Evolutionary conservation across 805 yeast species (phyloP).

Genomic region (Candida sanyiensis): DNA sequence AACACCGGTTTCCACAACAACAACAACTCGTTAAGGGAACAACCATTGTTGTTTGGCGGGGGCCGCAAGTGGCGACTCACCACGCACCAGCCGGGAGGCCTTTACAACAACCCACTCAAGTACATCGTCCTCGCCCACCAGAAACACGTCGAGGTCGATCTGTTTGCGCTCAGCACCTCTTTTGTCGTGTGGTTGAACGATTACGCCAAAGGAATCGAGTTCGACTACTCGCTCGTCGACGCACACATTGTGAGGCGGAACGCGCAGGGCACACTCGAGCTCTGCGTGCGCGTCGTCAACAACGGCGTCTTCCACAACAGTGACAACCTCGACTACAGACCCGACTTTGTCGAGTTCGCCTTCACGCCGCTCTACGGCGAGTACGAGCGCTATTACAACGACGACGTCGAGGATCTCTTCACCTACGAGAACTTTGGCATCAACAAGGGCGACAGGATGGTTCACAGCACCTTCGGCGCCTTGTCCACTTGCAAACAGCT

Average conservation of each 20-base stretch:
- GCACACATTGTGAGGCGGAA: constrained; percentile 20
- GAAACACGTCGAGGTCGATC: constrained; percentile 24
- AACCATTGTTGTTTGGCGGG: constrained; percentile 36
- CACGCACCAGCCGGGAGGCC: constrained; percentile 7
- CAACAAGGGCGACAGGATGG: constrained; percentile 36
- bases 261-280: constrained; percentile 2
- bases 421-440: constrained; percentile 33
- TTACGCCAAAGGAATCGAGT: constrained; percentile 31
- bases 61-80: constrained; percentile 31
- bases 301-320: constrained; percentile 13
- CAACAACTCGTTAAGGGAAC: constrained; percentile 11
- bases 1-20: constrained; percentile 14
- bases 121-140: constrained; percentile 14
- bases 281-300: constrained; percentile 15
- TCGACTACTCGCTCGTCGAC: constrained; percentile 27
- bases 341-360: constrained; percentile 24
- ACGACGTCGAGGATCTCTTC: constrained; percentile 31
- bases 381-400: constrained; percentile 32
- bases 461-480: constrained; percentile 32
- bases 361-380: constrained; percentile 32
- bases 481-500: constrained; percentile 28
- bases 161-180: constrained; percentile 33
- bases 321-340: constrained; percentile 1
- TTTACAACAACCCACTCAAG: constrained; percentile 7
- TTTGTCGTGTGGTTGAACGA: constrained; percentile 36